Conservation (phyloP, 108 stramenopile species). For the Skeletonema potamos region DNA sequence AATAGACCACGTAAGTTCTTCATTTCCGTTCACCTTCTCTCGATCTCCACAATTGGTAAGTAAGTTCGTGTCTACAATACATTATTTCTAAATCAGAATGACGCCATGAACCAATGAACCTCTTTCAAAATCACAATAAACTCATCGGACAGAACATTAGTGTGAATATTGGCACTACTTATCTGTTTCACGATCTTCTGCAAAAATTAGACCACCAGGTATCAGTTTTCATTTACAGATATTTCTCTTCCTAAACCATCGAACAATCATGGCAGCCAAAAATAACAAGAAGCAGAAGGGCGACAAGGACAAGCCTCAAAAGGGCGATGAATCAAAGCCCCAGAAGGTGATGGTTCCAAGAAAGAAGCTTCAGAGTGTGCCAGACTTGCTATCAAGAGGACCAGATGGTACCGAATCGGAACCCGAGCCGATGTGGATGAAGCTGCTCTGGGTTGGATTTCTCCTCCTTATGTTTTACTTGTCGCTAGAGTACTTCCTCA, state of each 20-base stretch:
- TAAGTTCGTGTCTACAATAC: neutral
- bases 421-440: conserved; percentile 2
- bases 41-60: neutral
- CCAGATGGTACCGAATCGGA: conserved; percentile 7
- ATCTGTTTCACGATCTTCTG: neutral
- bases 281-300: neutral
- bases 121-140: neutral
- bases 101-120: neutral
- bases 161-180: neutral
- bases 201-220: neutral
- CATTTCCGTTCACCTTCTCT: neutral
- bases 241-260: too few species aligned
- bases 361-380: conserved; percentile 28
- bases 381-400: conserved; percentile 23
- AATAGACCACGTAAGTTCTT: neutral
- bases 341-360: conserved; percentile 28
- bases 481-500: conserved; percentile 9
- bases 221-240: neutral
- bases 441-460: conserved; percentile 8
- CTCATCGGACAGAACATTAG: neutral
- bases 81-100: neutral
- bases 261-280: neutral
- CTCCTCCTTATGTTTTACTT: conserved; percentile 17
- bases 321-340: neutral
- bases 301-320: neutral